phyloP scores from a whole-genome alignment of 202 grass and related monocot genomes.

The Panicum virgatum region DNA sequence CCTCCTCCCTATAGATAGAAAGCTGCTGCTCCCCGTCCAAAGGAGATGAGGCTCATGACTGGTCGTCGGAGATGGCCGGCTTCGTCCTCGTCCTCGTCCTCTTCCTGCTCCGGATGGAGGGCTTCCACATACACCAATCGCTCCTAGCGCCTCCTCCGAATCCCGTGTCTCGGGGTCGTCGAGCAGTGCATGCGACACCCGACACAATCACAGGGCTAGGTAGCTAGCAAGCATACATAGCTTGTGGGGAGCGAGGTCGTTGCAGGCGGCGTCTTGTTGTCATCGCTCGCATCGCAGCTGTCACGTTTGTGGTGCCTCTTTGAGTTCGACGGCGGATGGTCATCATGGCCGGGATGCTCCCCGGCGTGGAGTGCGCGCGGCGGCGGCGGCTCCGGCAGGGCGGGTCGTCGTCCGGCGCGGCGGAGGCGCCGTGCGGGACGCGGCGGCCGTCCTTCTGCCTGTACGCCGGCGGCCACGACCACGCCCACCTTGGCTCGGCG shows the following conservation, averaged over 20 bases:
- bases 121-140: slow-evolving; percentile 18
- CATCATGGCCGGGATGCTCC: slow-evolving; percentile 86
- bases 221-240: neutral
- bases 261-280: slow-evolving; percentile 34
- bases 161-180: neutral
- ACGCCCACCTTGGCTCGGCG: neutral
- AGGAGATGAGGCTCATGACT: neutral
- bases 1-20: slow-evolving; percentile 6
- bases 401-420: neutral
- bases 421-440: slow-evolving; percentile 29
- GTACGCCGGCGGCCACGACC: slow-evolving; percentile 23
- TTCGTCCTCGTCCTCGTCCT: neutral
- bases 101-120: slow-evolving; percentile 33
- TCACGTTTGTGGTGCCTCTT: no score
- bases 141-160: neutral
- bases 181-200: neutral
- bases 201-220: neutral
- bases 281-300: neutral
- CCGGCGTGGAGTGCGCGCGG: slow-evolving; percentile 73
- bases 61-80: slow-evolving; percentile 24
- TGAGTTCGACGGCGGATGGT: slow-evolving; percentile 37
- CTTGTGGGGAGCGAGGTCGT: neutral
- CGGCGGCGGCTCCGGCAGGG: slow-evolving; percentile 50
- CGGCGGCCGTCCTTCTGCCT: slow-evolving; percentile 19
- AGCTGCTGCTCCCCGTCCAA: neutral